Conservation (phyloP, 148 eudicot genomes). For the Vaccinium corymbosum region DNA sequence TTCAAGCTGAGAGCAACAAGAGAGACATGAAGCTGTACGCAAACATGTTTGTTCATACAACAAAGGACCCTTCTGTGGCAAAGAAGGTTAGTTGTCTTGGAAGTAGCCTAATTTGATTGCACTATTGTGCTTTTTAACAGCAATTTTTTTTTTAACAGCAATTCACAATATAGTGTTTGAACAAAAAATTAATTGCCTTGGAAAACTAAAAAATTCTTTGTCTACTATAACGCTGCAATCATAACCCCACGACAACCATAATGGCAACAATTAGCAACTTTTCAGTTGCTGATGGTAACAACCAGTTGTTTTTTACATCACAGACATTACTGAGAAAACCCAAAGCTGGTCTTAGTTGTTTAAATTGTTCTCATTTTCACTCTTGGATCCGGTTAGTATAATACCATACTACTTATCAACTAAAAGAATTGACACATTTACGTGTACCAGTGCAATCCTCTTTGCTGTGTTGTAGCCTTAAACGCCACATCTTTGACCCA, state of each 20-base stretch:
- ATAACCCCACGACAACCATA: not conserved
- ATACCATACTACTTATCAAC: not conserved
- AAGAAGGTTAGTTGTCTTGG: constrained; percentile 29
- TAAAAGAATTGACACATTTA: not conserved
- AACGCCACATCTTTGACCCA: not conserved
- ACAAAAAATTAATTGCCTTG: constrained; percentile 3
- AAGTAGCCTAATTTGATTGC: not conserved
- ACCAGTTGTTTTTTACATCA: not conserved
- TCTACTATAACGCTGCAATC: not conserved
- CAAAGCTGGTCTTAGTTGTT: not conserved
- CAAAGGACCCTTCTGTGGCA: constrained; percentile 32
- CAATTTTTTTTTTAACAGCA: not conserved
- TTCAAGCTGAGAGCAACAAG: constrained; percentile 51
- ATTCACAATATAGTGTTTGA: not conserved
- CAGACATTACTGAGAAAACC: not conserved
- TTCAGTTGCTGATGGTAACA: not conserved
- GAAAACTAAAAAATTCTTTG: not conserved
- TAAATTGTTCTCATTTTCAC: not conserved
- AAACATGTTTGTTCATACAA: constrained; percentile 47
- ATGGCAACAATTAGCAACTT: not conserved
- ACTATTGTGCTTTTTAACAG: not conserved
- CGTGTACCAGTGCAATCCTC: not conserved
- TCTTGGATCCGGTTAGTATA: not conserved
- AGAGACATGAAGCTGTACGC: constrained; percentile 55
- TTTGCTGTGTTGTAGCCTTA: not conserved